These are phyloP conservation scores for Jaltomata sinuosa DNA, from an alignment of 257 asterid genomes.

Conservation along the genomic window DNA sequence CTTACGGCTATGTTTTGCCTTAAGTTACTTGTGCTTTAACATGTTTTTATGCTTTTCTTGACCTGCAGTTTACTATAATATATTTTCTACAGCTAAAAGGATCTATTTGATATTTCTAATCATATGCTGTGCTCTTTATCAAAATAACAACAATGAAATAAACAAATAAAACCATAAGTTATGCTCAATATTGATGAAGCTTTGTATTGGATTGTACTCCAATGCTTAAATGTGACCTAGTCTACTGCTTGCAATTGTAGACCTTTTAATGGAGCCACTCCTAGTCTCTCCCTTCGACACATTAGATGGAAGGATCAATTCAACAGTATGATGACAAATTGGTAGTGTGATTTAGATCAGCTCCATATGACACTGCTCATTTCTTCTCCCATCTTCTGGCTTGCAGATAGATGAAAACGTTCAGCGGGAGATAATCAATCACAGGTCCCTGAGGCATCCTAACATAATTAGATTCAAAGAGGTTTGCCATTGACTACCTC, in stretches of 20 bases:
- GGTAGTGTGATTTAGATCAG: neutral
- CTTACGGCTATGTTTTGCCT: neutral
- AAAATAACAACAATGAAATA: neutral
- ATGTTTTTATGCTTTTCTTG: neutral
- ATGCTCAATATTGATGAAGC: neutral
- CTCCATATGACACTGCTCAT: neutral
- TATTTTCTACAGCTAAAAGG: neutral
- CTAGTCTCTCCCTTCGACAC: neutral
- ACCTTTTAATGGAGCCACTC: neutral
- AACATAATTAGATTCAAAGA: slow-evolving; percentile 76
- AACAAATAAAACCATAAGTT: neutral
- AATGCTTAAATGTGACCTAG: neutral
- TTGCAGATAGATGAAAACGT: slow-evolving; percentile 89
- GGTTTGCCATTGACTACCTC: slow-evolving; percentile 26
- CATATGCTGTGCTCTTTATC: neutral
- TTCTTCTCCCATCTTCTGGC: slow-evolving; percentile 2
- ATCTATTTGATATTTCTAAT: neutral
- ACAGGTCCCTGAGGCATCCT: slow-evolving; percentile 84
- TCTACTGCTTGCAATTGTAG: neutral
- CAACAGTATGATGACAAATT: neutral
- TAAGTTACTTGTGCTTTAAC: neutral
- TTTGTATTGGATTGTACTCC: neutral
- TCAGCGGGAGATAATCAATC: slow-evolving; percentile 80
- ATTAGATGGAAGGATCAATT: neutral
- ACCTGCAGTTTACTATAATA: neutral